Evolutionary conservation across 1,284 basidiomycete species (phyloP).

Genomic region (Amylostereum areolatum): DNA sequence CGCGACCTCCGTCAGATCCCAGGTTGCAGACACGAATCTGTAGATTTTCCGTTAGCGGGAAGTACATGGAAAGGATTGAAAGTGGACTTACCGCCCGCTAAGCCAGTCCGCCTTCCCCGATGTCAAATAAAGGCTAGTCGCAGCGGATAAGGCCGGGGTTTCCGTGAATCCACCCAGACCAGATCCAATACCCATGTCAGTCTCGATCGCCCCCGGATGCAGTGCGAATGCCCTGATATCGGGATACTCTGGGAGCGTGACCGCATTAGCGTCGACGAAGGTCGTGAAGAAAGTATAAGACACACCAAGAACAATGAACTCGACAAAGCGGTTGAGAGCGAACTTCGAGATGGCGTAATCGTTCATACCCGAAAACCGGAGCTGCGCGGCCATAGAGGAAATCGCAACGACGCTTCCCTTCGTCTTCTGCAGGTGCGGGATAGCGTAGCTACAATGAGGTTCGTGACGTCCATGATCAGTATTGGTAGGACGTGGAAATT

Average conservation of each 20-base stretch:
- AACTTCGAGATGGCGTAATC: constrained; percentile 8
- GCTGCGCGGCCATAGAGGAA: constrained; percentile 7
- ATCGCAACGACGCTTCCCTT: constrained; percentile 7
- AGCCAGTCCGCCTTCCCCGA: constrained; percentile 9
- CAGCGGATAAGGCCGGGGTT: constrained; percentile 3
- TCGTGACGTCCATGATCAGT: neutral
- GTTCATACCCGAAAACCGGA: constrained; percentile 2
- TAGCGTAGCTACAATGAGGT: neutral
- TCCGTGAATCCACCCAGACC: too few relatives aligned
- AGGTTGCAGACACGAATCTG: constrained; percentile 5
- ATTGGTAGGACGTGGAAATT: too few relatives aligned
- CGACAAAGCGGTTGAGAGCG: constrained; percentile 7
- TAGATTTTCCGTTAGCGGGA: neutral
- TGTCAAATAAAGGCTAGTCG: constrained; percentile 8
- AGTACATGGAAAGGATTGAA: too few relatives aligned
- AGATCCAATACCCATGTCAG: too few relatives aligned
- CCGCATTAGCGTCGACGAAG: neutral
- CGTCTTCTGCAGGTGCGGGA: constrained; percentile 7
- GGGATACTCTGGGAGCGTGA: constrained; percentile 3
- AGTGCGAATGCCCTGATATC: constrained; percentile 7
- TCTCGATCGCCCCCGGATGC: constrained; percentile 11
- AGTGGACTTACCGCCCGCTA: constrained; percentile 4
- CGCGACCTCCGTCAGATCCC: constrained; percentile 10
- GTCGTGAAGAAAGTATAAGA: neutral
- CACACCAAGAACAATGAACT: constrained; percentile 11